These are phyloP conservation scores for Oryza rufipogon DNA, from an alignment of 176 grass and related monocot species.

Conservation along the genomic window DNA sequence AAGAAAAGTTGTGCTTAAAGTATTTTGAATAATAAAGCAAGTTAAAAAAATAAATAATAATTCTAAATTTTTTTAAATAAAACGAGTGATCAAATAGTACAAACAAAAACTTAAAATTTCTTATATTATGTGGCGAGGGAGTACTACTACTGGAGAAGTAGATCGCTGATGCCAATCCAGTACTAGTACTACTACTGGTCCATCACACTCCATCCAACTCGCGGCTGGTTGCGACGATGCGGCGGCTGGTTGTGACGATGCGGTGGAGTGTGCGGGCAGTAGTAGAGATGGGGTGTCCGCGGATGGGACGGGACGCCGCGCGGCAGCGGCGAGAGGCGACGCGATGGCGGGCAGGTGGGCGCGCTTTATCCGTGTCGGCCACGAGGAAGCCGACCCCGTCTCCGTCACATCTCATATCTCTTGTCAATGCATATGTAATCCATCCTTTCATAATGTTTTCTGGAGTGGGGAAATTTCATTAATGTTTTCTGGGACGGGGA, in stretches of 20 bases:
- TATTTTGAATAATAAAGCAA: too few relatives aligned
- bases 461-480: not conserved
- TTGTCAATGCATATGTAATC: not conserved
- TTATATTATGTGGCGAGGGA: too few relatives aligned
- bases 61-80: too few relatives aligned
- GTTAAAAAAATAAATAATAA: too few relatives aligned
- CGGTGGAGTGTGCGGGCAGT: not conserved
- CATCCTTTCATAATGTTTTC: not conserved
- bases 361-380: constrained; percentile 52
- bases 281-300: constrained; percentile 19
- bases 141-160: too few relatives aligned
- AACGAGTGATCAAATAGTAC: too few relatives aligned
- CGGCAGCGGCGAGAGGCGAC: constrained; percentile 9
- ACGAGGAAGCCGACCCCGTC: constrained; percentile 48
- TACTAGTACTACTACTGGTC: not conserved
- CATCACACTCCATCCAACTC: not conserved
- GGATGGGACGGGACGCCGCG: constrained; percentile 49
- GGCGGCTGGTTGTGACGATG: not conserved
- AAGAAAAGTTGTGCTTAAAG: too few relatives aligned
- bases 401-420: not conserved
- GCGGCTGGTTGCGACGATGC: not conserved
- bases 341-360: constrained; percentile 17
- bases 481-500: not conserved
- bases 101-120: too few relatives aligned
- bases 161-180: not conserved